Conservation (phyloP, 345 rosid species). For the Rhodamnia rubescens region DNA sequence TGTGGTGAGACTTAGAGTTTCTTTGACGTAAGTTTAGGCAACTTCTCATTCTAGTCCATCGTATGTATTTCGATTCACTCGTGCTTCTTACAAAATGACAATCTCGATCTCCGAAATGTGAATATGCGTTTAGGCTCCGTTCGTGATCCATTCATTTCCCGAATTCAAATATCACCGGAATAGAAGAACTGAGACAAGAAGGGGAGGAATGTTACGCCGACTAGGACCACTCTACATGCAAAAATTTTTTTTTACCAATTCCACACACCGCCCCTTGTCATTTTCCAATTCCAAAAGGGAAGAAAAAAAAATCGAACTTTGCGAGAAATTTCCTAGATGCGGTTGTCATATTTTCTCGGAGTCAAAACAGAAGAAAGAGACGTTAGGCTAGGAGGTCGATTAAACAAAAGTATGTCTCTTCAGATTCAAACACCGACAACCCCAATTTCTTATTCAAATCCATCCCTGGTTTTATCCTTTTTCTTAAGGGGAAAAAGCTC, state of each 20-base stretch:
- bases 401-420: background rate
- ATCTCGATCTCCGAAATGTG: no score
- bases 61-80: no score
- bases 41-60: no score
- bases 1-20: no score
- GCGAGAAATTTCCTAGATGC: background rate
- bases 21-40: no score
- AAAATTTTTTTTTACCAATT: no score
- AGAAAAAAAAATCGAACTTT: background rate
- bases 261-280: no score
- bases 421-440: conserved; percentile 8
- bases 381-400: background rate
- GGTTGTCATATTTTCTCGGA: background rate
- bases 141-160: background rate
- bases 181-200: background rate
- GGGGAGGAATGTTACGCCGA: background rate
- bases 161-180: background rate
- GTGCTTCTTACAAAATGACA: no score
- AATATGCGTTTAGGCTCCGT: no score
- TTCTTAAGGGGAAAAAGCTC: background rate
- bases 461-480: background rate
- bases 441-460: background rate
- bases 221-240: background rate
- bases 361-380: conserved; percentile 11
- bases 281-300: no score